Evolutionary conservation across 768 basidiomycete genomes (phyloP), one percentile per base, ranked within the genome.

Genomic region (Pulveroboletus sp.): DNA sequence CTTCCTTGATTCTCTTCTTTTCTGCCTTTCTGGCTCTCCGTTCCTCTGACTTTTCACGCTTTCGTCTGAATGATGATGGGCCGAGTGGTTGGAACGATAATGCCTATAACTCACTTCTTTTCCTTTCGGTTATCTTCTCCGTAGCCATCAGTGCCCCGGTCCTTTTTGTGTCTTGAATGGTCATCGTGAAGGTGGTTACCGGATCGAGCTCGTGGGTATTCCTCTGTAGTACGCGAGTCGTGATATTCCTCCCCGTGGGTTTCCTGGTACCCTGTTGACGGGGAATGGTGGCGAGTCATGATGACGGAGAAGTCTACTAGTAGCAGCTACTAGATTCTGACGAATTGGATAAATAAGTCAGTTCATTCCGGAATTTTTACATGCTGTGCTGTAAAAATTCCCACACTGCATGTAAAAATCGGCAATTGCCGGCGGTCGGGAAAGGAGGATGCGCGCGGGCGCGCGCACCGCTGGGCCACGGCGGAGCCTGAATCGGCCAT

Each of bases 1-100:
- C 90, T 48, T 90, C 88, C 55, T 74, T 82, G 36, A 82, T 78
- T 29, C 87, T 79, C 62, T 81, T 87, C 74, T 94, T 97, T 61
- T 95, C 93, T 7, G 84, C 85, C 62, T 90, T 95, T 54, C 92
- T 81, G 14, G 85, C 88, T 58, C 75, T 82, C 35, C 91, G 78
- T 55, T 94, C 90, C 62, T 86, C 84, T n/a, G 88, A 90, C 62
- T 85, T 92, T 53, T 90, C 91, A 31, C 90, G 78, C 62, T 88
- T 93, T 49, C 84, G 85, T 62, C 90, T 92, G 52, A 50, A 47
- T 20, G 51, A 45, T 23, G 44, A 37, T 50, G 49, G 60, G 51
- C n/a, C 19, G 32, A 37, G 27, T 24, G 12, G 23, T 25, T 21
- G 31, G 9, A 37, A 14, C 6, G 5, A 42, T 31, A 6, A 14